Base-by-base conservation (phyloP, 73 alveolate species). In the Blepharisma japonicum region DNA sequence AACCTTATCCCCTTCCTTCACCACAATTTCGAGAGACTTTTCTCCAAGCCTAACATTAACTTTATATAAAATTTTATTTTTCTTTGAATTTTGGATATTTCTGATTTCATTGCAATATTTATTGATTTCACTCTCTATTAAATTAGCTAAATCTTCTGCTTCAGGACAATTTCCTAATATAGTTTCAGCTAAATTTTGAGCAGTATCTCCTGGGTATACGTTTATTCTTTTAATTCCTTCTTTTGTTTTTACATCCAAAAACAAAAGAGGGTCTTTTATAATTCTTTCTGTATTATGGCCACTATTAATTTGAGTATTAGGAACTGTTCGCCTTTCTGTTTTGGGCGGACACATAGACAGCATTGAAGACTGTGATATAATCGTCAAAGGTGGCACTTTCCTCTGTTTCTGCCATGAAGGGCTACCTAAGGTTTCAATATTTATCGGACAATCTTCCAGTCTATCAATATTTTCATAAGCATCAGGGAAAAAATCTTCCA, bases 271-370 rank as follows among this genome's bases (percentile, higher is more conserved):
- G 49, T 61, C 74, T 61, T 61, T 61, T 20, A n/a, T n/a, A 25
- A 14, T 61, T 61, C 74, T 61, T 61, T 61, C 74, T 61, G 74
- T 61, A 14, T n/a, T 14, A 61, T 39, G 14, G 2, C 74, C 74
- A 4, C 74, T 61, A 2, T n/a, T 9, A 20, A 61, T 8, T 2
- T 14, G 47, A 14, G 38, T 25, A 25, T 25, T 61, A 25, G 14
- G 74, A 5, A 4, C 14, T 20, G n/a, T 20, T 2, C 23, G 0
- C 2, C 74, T 61, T 20, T 39, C 18, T 61, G 14, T 39, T 9
- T n/a, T 61, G 0, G 14, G 74, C 2, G 74, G 74, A 5, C 14
- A 25, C 47, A 14, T 9, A 61, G n/a, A 32, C 3, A 32, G 0
- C 42, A 32, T 61, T 61, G 46, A 61, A 20, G 74, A 5, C 47